These are phyloP conservation scores for Hypocreales sp. DNA, from an alignment of 2,329 filamentous ascomycete species.

Conservation along the genomic window DNA sequence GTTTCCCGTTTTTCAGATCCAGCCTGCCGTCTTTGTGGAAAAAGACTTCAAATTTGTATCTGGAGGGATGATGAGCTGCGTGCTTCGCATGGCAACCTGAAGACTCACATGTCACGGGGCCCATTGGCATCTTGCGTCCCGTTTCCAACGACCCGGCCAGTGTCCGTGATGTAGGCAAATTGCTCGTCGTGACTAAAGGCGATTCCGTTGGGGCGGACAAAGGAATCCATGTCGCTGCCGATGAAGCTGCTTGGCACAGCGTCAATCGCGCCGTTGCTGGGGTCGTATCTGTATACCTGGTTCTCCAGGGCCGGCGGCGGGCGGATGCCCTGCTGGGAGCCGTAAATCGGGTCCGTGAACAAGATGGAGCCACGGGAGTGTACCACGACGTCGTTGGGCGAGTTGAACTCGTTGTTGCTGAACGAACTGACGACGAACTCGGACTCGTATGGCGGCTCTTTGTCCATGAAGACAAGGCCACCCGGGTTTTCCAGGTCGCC, in stretches of 20 bases:
- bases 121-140: conserved; percentile 13
- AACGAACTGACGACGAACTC: conserved; percentile 20
- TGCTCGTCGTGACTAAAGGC: conserved; percentile 28
- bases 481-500: conserved; percentile 12
- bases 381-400: conserved; percentile 30
- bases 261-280: conserved; percentile 19
- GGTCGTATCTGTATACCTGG: conserved; percentile 32
- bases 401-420: conserved; percentile 29
- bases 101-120: conserved; percentile 12
- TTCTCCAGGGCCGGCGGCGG: conserved; percentile 25
- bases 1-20: conserved; percentile 28
- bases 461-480: conserved; percentile 17
- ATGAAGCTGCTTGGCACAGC: no score
- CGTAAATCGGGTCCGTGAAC: conserved; percentile 35
- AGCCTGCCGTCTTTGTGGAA: no score
- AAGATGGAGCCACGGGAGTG: conserved; percentile 26
- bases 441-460: conserved; percentile 13
- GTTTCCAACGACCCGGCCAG: conserved; percentile 17
- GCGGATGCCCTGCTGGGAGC: conserved; percentile 28
- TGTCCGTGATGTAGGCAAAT: conserved; percentile 29
- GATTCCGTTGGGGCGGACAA: conserved; percentile 29
- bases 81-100: background rate
- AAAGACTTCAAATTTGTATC: conserved; percentile 22
- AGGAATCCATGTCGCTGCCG: conserved; percentile 33
- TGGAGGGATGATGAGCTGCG: conserved; percentile 1